Conservation (phyloP, 202 grass and related monocot genomes). For the Digitaria exilis region DNA sequence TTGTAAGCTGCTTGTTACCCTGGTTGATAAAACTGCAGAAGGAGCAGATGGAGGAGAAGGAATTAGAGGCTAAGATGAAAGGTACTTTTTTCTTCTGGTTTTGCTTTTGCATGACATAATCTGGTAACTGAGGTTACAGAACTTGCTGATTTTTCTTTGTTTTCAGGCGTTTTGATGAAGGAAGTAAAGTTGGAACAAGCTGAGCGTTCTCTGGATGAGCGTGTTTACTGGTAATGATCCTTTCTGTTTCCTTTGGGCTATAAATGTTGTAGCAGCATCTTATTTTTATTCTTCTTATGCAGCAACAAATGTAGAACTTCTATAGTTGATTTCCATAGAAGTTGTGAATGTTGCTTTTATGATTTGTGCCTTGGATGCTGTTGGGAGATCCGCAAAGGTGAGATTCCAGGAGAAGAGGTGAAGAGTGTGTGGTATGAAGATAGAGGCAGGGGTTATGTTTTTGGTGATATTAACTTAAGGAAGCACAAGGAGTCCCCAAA, state of each 20-base stretch:
- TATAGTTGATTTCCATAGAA: conserved; percentile 73
- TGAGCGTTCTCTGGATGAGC: conserved; percentile 47
- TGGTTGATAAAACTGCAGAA: conserved; percentile 57
- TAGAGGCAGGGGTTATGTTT: conserved; percentile 41
- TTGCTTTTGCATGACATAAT: background rate
- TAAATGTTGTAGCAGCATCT: conserved; percentile 24
- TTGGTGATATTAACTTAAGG: conserved; percentile 1
- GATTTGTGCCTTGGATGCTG: conserved; percentile 69
- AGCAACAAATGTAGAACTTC: conserved; percentile 71
- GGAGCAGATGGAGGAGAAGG: conserved; percentile 63
- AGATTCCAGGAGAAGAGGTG: conserved; percentile 53
- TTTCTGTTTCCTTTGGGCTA: background rate
- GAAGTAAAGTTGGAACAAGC: conserved; percentile 44
- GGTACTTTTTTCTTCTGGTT: conserved; percentile 50
- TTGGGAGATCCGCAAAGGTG: conserved; percentile 54
- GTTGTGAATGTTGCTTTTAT: conserved; percentile 53
- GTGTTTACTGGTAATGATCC: conserved; percentile 49
- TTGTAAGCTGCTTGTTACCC: conserved; percentile 52
- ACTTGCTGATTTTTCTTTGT: background rate
- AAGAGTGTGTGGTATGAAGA: background rate
- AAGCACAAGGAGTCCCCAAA: background rate
- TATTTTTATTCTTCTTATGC: conserved; percentile 33
- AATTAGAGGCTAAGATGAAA: conserved; percentile 61
- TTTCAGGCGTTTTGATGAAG: conserved; percentile 28
- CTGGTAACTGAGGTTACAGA: background rate